Base-by-base conservation (phyloP, 2,329 filamentous ascomycete genomes). In the Monosporascus sp. region DNA sequence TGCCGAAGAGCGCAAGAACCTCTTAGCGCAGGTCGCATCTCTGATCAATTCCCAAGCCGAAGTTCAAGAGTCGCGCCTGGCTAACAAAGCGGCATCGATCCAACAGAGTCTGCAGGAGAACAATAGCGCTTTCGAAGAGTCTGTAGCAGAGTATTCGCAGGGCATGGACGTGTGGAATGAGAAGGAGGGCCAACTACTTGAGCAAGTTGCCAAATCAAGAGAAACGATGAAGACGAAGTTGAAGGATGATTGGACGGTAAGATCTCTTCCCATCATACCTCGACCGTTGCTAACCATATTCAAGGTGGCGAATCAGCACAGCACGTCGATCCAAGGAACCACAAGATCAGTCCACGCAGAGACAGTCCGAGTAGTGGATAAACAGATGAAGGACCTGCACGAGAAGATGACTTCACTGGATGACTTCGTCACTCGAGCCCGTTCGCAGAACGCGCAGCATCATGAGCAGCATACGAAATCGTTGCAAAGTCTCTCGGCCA, bases 391-490 rank as follows among this genome's bases (percentile, higher is more conserved):
- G 52, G 89, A 96, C 60, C 87, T 99, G 65, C 87, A 89, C 55
- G 81, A 79, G n/a, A 90, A 97, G 70, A 92, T 99, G 82, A 83
- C 85, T 52, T 89, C 90, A 1, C 80, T 99, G 7, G 93, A 97
- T 63, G 89, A 93, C 59, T 96, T 97, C 62, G 90, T 97, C 39
- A 81, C 86, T 35, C 85, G 89, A 35, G 91, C 95, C 48, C 84
- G 87, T 55, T 82, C 82, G 1, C 88, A 95, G 63, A 97, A 96
- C 67, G 83, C 87, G 31, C 76, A 78, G 18, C 90, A 96, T 65
- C 87, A 94, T 67, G 78, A 84, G 25, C 79, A 81, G 25, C 89
- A 95, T 58, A 70, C 78, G 1, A 68, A 76, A n/a, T 88, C 85
- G 1, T 74, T 96, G n/a, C 72, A 80, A 37, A 72, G 72, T 9